Percentiles rank a stretch among this genome's conserved stretches.
These are phyloP conservation scores for Trichoderma aggressivum DNA, from an alignment of 2,329 filamentous ascomycete species.

Conservation along the genomic window DNA sequence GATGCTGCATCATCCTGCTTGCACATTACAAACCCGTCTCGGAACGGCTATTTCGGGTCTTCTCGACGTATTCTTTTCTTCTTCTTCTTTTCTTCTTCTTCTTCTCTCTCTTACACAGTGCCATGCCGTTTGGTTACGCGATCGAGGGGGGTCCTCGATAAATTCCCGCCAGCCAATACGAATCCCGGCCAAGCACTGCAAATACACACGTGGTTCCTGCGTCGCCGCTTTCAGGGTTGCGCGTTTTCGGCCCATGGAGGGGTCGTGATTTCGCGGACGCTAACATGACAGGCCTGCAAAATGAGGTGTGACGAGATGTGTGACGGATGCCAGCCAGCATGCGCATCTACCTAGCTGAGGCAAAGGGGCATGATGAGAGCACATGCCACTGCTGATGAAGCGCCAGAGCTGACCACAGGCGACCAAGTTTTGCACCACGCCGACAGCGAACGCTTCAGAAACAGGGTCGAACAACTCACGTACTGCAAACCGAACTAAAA, in stretches of 20 bases:
- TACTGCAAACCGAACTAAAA: not conserved
- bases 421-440: not conserved
- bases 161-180: not conserved
- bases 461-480: not conserved
- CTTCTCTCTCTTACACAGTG: not conserved
- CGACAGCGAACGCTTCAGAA: not conserved
- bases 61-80: not conserved
- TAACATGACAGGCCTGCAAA: not conserved
- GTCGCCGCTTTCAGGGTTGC: constrained; percentile 13
- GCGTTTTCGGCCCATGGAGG: constrained; percentile 10
- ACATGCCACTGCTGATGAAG: not conserved
- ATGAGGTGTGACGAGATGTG: not conserved
- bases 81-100: not conserved
- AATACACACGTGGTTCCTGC: constrained; percentile 14
- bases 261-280: constrained; percentile 8
- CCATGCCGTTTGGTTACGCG: not conserved
- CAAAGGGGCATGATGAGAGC: not conserved
- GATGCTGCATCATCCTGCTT: not conserved
- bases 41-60: not conserved
- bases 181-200: not conserved
- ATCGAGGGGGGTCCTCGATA: not conserved
- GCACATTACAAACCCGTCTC: not conserved
- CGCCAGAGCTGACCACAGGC: not conserved
- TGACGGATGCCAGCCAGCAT: not conserved
- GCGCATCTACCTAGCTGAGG: not conserved